Evolutionary conservation across 129 eudicot genomes (phyloP).

Genomic region (Apium graveolens): DNA sequence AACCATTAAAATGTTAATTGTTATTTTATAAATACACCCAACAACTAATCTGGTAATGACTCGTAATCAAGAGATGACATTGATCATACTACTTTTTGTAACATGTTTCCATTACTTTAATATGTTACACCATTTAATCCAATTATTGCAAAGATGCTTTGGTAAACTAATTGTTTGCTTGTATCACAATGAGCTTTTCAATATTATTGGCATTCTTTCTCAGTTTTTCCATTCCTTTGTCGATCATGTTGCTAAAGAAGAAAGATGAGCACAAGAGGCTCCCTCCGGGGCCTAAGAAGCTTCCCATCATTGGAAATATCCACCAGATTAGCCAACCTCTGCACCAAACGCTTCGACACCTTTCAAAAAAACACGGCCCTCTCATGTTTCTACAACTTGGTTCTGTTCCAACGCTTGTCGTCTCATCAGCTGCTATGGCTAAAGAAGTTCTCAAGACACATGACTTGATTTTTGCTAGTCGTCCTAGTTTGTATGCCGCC

Average conservation of each 20-base stretch:
- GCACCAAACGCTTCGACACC: constrained; percentile 23
- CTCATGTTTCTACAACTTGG: constrained; percentile 27
- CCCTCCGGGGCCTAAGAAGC: constrained; percentile 32
- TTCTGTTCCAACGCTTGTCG: constrained; percentile 13
- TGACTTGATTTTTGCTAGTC: constrained; percentile 17
- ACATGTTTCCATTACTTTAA: too few species aligned
- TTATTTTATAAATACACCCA: too few species aligned
- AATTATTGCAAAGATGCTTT: too few species aligned
- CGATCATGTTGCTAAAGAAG: not conserved
- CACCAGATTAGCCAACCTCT: constrained; percentile 22
- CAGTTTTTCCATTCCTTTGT: not conserved
- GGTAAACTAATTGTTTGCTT: too few species aligned
- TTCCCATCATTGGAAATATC: constrained; percentile 39
- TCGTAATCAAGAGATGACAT: too few species aligned
- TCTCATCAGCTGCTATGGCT: constrained; percentile 28
- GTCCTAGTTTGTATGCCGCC: constrained; percentile 7
- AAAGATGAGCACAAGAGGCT: not conserved
- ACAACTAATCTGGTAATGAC: too few species aligned
- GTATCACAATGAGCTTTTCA: not conserved
- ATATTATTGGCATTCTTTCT: not conserved
- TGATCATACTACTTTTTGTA: too few species aligned
- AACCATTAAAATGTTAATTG: too few species aligned
- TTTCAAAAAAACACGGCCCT: constrained; percentile 24
- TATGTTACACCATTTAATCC: not conserved
- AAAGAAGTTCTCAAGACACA: constrained; percentile 21